A percentile compares a stretch with the other conserved stretches of the same genome.
phyloP scores from a whole-genome alignment of 2,329 filamentous ascomycete genomes.

The Apiospora marii region DNA sequence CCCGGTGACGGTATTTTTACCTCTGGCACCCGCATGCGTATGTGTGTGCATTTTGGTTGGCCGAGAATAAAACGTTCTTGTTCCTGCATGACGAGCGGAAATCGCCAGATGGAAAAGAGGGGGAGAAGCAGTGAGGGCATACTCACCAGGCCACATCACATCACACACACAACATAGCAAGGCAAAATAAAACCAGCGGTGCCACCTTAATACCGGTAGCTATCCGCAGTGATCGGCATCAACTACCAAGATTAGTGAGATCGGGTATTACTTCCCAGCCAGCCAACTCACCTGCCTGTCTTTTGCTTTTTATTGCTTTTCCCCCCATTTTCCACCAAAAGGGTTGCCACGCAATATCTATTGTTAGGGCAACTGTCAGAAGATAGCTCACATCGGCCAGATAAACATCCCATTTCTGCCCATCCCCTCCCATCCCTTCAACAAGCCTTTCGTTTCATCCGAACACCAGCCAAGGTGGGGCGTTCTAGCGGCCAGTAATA shows the following conservation, averaged over 20 bases:
- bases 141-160: not conserved
- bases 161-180: too few species aligned
- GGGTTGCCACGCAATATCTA: not conserved
- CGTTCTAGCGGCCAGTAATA: not conserved
- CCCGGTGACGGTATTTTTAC: conserved; percentile 3
- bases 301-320: not conserved
- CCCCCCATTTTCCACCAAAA: not conserved
- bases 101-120: not conserved
- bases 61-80: not conserved
- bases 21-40: conserved; percentile 6
- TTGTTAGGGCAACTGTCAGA: conserved; percentile 7
- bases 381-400: not conserved
- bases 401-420: not conserved
- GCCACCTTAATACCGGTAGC: not conserved
- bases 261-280: not conserved
- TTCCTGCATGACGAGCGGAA: conserved; percentile 13
- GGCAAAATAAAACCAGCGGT: not conserved
- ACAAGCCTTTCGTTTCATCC: conserved; percentile 15
- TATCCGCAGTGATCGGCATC: conserved; percentile 17
- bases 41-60: not conserved
- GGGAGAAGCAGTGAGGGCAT: not conserved
- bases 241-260: not conserved
- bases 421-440: not conserved
- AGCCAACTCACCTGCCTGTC: not conserved
- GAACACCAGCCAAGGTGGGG: not conserved